phyloP scores from a whole-genome alignment of 306 rosid species.

The Glycine soja region DNA sequence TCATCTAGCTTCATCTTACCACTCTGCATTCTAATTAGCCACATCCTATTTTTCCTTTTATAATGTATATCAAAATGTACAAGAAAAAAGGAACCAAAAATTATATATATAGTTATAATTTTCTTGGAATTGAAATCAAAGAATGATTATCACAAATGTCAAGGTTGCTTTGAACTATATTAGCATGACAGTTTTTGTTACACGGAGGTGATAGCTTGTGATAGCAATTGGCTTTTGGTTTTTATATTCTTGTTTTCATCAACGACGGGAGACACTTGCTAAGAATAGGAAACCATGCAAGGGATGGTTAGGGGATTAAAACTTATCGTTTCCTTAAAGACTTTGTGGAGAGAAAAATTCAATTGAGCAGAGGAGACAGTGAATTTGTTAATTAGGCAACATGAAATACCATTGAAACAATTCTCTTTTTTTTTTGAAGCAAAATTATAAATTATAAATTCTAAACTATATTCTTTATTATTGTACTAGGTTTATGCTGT shows the following conservation, averaged over 20 bases:
- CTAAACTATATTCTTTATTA: not conserved
- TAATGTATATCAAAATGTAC: not conserved
- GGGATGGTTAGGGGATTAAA: not conserved
- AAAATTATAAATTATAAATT: not conserved
- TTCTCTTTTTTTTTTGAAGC: not conserved
- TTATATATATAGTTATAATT: not conserved
- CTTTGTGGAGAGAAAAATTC: not conserved
- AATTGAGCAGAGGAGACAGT: not conserved
- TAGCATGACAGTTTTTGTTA: slow-evolving; percentile 14
- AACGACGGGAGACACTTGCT: not conserved
- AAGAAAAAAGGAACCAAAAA: not conserved
- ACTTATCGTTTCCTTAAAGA: not conserved
- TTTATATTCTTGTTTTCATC: not conserved
- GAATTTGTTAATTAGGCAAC: not conserved
- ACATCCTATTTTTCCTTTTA: not conserved
- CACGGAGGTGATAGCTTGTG: not conserved
- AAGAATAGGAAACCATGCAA: slow-evolving; percentile 15
- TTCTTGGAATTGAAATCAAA: not conserved
- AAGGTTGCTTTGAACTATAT: slow-evolving; percentile 37
- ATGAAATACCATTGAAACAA: not conserved
- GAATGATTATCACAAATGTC: not conserved
- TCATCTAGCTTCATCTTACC: slow-evolving; percentile 59
- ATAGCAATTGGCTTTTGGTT: no score
- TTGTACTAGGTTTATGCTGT: not conserved
- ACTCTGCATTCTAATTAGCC: slow-evolving; percentile 8